Percentiles rank a stretch among this genome's conserved stretches.
These are phyloP conservation scores for Hanseniaspora occidentalis DNA, from an alignment of 805 yeast species.

Conservation along the genomic window DNA sequence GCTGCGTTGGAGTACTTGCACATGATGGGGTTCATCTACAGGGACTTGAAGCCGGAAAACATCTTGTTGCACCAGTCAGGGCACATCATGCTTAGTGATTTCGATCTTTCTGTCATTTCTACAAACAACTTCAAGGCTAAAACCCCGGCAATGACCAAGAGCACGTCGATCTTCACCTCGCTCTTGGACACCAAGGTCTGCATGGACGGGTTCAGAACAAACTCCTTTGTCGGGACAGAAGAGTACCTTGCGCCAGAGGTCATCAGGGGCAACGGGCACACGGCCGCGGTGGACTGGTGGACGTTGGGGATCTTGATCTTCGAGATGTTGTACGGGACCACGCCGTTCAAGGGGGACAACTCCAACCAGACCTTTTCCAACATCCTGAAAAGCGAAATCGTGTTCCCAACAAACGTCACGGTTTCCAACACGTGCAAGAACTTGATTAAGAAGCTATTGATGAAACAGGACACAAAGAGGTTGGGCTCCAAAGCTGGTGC, in stretches of 20 bases:
- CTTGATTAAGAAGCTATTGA: slow-evolving; percentile 66
- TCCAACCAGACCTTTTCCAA: slow-evolving; percentile 85
- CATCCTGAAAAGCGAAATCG: slow-evolving; percentile 71
- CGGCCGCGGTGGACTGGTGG: slow-evolving; percentile 99
- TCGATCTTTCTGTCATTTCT: slow-evolving; percentile 86
- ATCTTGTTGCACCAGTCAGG: slow-evolving; percentile 92
- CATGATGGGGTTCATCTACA: slow-evolving; percentile 91
- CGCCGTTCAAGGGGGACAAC: slow-evolving; percentile 90
- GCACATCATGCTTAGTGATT: slow-evolving; percentile 94
- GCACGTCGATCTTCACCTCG: slow-evolving; percentile 7
- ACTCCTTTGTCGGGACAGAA: slow-evolving; percentile 97
- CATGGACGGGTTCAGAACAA: slow-evolving; percentile 91
- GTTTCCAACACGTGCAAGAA: slow-evolving; percentile 68
- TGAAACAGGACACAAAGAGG: slow-evolving; percentile 80
- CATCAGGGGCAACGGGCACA: slow-evolving; percentile 92
- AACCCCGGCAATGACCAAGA: slow-evolving; percentile 7
- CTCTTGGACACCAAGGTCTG: slow-evolving; percentile 81
- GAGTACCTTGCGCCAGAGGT: slow-evolving; percentile 99
- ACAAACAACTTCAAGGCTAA: slow-evolving; percentile 50
- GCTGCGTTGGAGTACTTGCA: slow-evolving; percentile 95
- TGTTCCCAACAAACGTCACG: slow-evolving; percentile 52
- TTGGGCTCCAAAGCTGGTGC: slow-evolving; percentile 92
- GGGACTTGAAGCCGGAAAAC: slow-evolving; percentile 95
- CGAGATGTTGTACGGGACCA: slow-evolving; percentile 92
- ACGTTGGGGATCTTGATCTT: slow-evolving; percentile 85